phyloP scores from a whole-genome alignment of 345 rosid species.

The Orychophragmus violaceus region DNA sequence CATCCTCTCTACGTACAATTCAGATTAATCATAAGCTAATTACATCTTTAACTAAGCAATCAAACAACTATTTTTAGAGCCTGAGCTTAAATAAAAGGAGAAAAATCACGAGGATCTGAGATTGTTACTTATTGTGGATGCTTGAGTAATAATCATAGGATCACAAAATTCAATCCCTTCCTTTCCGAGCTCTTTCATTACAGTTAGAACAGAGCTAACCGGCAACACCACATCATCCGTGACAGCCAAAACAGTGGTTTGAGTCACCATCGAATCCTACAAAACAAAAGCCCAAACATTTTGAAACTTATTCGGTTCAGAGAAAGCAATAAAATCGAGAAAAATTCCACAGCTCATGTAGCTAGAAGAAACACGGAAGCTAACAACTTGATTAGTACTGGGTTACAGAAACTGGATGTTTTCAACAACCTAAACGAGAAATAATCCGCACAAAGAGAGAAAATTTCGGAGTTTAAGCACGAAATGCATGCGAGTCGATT shows the following conservation, averaged over 20 bases:
- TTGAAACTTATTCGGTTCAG: not conserved
- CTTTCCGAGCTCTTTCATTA: slow-evolving; percentile 33
- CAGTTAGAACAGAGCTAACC: slow-evolving; percentile 30
- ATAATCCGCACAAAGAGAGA: not conserved
- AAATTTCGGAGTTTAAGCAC: not conserved
- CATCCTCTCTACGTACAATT: not conserved
- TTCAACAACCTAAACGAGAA: not conserved
- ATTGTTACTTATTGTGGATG: slow-evolving; percentile 45
- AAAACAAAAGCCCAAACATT: not conserved
- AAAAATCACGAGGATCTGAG: not conserved
- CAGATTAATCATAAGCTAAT: not conserved
- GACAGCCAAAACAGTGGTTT: slow-evolving; percentile 20
- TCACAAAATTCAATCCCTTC: slow-evolving; percentile 33
- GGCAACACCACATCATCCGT: slow-evolving; percentile 32
- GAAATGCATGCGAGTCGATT: not conserved
- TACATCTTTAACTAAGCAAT: not conserved
- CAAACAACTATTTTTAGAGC: not conserved
- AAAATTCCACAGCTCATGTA: not conserved
- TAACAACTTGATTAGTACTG: not conserved
- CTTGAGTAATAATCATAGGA: slow-evolving; percentile 55
- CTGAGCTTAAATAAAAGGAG: not conserved
- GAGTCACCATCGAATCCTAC: slow-evolving; percentile 24
- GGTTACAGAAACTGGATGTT: not conserved
- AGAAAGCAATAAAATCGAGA: not conserved
- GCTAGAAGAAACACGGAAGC: not conserved